Evolutionary conservation across 495 filamentous ascomycete species (phyloP), one percentile per base, ranked within the genome.

Genomic region (Terfezia boudieri): DNA sequence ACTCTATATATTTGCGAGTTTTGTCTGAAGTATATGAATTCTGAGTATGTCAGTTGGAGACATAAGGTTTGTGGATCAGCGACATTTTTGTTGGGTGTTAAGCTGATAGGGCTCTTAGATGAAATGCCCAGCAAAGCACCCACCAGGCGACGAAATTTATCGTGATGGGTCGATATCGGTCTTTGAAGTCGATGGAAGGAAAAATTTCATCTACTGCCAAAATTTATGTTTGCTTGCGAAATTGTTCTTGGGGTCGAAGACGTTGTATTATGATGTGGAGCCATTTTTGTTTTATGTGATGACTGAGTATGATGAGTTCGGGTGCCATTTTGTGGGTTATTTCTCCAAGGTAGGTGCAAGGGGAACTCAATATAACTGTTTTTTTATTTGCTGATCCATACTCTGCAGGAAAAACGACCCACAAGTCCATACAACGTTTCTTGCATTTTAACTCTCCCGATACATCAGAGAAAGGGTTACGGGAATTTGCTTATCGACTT

Each of bases 21-120:
- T 67, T 98, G 90, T 65, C 72, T 98, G 50, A 96, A 96, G 66
- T 98, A 98, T 70, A 94, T 98, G 88, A 94, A 88, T 65, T 94
- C 89, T 10, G 88, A 95, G 63, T 95, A 89, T 59, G 89, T 96
- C 20, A 87, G 89, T 17, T 95, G 86, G 87, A 76, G 90, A 41
- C 90, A 98, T 65, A 95, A 94, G 71, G 82, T 92, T 36, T 50
- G 61, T 60, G n/a, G 32, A 54, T 37, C 22, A 53, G 20, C 22
- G 11, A 61, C 50, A 49, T 48, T 26, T 36, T 17, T 46, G 36
- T 55, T 26, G 26, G 49, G 36, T 48, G 17, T 50, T 49, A 53
- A 0, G 14, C 8, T 43, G 11, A 32, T 43, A 71, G 17, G 20
- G 3, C n/a, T 20, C 14, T 54, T 55, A 65, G 63, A 60, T 65